Conservation (phyloP, 495 filamentous ascomycete genomes). For the Chaetomidium leptoderma region DNA sequence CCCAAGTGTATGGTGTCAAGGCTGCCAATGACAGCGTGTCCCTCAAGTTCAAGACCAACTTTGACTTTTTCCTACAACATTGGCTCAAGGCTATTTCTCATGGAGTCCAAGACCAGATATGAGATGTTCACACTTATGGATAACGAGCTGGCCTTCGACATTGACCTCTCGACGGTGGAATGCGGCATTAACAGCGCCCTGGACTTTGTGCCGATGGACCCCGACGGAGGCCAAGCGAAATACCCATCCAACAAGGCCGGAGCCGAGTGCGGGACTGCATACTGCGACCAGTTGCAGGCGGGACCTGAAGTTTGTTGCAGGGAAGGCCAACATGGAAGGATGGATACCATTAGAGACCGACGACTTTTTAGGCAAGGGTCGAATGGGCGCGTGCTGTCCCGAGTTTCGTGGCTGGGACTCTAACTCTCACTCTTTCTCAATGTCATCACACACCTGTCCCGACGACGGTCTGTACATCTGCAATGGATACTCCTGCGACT, state of each 20-base stretch:
- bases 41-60: conserved; percentile 48
- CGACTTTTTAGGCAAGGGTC: background rate
- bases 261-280: conserved; percentile 54
- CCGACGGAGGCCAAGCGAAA: conserved; percentile 47
- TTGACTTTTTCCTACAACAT: conserved; percentile 41
- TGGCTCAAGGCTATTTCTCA: conserved; percentile 49
- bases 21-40: conserved; percentile 37
- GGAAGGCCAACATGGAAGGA: conserved; percentile 53
- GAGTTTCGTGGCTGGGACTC: conserved; percentile 59
- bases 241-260: conserved; percentile 49
- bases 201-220: conserved; percentile 52
- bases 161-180: conserved; percentile 44
- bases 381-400: conserved; percentile 57
- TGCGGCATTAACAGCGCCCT: conserved; percentile 54
- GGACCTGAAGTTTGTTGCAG: conserved; percentile 40
- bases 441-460: conserved; percentile 13
- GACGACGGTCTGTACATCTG: conserved; percentile 34
- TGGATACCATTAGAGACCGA: conserved; percentile 43
- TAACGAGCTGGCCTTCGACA: conserved; percentile 55
- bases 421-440: conserved; percentile 19
- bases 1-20: conserved; percentile 36
- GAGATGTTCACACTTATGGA: conserved; percentile 49
- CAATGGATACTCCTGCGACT: conserved; percentile 34
- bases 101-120: conserved; percentile 45
- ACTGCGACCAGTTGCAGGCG: conserved; percentile 54